phyloP scores from a whole-genome alignment of 768 basidiomycete species.

The Obba rivulosa region DNA sequence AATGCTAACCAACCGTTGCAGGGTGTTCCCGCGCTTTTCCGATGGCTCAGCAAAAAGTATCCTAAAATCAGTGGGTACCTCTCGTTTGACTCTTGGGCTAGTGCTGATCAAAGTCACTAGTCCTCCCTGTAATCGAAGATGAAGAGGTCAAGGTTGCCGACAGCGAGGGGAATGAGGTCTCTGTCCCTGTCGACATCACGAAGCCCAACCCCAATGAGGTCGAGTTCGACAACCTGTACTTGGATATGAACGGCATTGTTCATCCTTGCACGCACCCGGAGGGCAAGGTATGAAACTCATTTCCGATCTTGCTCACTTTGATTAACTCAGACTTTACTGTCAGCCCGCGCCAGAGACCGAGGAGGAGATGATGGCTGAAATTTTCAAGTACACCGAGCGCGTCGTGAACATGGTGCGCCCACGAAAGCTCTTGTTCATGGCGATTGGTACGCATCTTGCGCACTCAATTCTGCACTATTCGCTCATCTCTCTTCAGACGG shows the following conservation, averaged over 20 bases:
- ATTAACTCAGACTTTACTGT: not conserved
- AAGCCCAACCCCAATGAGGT: constrained; percentile 88
- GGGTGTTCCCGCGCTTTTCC: constrained; percentile 98
- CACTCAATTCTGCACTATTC: not conserved
- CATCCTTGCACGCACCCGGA: constrained; percentile 99
- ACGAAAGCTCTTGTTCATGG: constrained; percentile 95
- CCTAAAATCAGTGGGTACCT: constrained; percentile 81
- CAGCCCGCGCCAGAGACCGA: constrained; percentile 85
- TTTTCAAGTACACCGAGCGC: constrained; percentile 95
- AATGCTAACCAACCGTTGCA: constrained; percentile 24
- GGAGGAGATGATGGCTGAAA: constrained; percentile 98
- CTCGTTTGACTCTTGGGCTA: not conserved
- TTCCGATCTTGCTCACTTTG: not conserved
- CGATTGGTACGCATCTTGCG: constrained; percentile 62
- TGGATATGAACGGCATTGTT: constrained; percentile 99
- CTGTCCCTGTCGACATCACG: constrained; percentile 74
- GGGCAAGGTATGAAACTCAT: constrained; percentile 60
- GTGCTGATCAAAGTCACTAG: constrained; percentile 30
- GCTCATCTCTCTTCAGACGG: constrained; percentile 55
- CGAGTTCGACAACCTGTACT: constrained; percentile 94
- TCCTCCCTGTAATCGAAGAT: constrained; percentile 78
- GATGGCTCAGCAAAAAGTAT: constrained; percentile 98
- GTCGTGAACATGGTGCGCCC: constrained; percentile 97
- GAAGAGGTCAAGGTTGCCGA: constrained; percentile 67
- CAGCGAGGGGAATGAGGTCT: constrained; percentile 59